Percentiles rank a stretch among this genome's conserved stretches.
These are phyloP conservation scores for Bretschneidera sinensis DNA, from an alignment of 345 rosid species.

Conservation along the genomic window DNA sequence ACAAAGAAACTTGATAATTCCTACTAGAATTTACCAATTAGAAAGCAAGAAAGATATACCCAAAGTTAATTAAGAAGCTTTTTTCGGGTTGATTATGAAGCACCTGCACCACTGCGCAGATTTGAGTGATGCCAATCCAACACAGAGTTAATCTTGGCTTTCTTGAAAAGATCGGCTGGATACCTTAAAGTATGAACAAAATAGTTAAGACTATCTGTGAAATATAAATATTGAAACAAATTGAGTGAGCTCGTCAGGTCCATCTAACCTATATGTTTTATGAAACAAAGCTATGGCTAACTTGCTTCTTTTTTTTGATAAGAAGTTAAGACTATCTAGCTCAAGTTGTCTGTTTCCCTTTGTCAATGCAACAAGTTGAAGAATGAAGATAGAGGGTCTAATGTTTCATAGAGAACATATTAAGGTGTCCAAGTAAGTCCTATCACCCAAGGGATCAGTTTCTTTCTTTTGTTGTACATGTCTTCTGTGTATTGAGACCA, in stretches of 20 bases:
- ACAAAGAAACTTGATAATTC: neutral
- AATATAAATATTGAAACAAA: too few relatives aligned
- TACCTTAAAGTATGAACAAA: constrained; percentile 43
- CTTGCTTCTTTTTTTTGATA: too few relatives aligned
- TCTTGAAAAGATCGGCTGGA: constrained; percentile 72
- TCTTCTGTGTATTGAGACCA: too few relatives aligned
- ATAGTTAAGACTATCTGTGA: neutral
- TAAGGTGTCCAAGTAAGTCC: neutral
- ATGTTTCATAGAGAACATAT: neutral
- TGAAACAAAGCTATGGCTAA: too few relatives aligned
- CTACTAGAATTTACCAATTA: neutral
- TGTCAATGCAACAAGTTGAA: too few relatives aligned
- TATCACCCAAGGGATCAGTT: neutral
- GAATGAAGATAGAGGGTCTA: neutral
- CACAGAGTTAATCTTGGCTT: constrained; percentile 77
- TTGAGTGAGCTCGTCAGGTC: too few relatives aligned
- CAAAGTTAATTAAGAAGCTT: neutral
- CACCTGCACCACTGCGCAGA: constrained; percentile 71
- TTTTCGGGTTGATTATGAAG: constrained; percentile 1
- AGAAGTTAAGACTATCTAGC: too few relatives aligned
- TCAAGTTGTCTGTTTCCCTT: too few relatives aligned
- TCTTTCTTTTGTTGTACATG: neutral
- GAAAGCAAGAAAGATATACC: neutral
- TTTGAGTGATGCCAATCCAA: constrained; percentile 89
- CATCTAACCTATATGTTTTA: too few relatives aligned